Evolutionary conservation across 208 protist species (phyloP).

Genomic region (Porcisia deanei): DNA sequence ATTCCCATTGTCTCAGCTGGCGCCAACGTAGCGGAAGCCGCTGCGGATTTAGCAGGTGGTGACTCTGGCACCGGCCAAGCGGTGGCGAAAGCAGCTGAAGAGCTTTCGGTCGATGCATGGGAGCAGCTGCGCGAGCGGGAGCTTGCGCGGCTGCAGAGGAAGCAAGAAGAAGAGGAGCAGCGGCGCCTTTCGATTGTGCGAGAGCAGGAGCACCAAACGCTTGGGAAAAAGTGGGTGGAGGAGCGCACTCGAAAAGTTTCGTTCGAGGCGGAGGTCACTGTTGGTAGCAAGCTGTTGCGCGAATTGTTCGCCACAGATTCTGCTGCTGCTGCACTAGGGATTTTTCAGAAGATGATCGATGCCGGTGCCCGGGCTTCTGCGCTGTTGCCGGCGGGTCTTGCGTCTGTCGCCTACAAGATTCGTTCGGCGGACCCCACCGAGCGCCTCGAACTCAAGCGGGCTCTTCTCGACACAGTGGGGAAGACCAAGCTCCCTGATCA

Average conservation of each 20-base stretch:
- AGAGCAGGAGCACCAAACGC: constrained; percentile 62
- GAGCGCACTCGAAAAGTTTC: constrained; percentile 1
- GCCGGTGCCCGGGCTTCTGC: constrained; percentile 11
- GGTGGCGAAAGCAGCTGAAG: background rate
- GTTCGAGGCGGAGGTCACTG: constrained; percentile 19
- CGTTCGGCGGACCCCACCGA: constrained; percentile 5
- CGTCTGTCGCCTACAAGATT: constrained; percentile 25
- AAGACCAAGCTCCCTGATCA: constrained; percentile 30
- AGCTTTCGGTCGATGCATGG: constrained; percentile 80
- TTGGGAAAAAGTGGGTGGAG: constrained; percentile 71
- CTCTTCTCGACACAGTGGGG: constrained; percentile 23
- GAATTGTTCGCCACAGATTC: constrained; percentile 31
- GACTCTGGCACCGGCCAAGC: background rate
- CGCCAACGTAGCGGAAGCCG: background rate
- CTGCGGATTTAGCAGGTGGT: background rate
- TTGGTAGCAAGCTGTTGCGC: constrained; percentile 25
- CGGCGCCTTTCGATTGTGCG: constrained; percentile 37
- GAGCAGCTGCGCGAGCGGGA: constrained; percentile 85
- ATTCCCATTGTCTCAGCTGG: constrained; percentile 30
- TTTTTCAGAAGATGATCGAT: constrained; percentile 33
- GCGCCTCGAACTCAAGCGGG: constrained; percentile 10
- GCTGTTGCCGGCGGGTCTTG: constrained; percentile 28
- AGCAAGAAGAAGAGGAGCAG: constrained; percentile 63
- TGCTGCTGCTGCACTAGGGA: constrained; percentile 6
- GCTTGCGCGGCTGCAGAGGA: constrained; percentile 61